Percentiles rank a stretch among this genome's conserved stretches.
These are phyloP conservation scores for Sporodiniella umbellata DNA, from an alignment of 371 early-diverging fungal species.

Conservation along the genomic window DNA sequence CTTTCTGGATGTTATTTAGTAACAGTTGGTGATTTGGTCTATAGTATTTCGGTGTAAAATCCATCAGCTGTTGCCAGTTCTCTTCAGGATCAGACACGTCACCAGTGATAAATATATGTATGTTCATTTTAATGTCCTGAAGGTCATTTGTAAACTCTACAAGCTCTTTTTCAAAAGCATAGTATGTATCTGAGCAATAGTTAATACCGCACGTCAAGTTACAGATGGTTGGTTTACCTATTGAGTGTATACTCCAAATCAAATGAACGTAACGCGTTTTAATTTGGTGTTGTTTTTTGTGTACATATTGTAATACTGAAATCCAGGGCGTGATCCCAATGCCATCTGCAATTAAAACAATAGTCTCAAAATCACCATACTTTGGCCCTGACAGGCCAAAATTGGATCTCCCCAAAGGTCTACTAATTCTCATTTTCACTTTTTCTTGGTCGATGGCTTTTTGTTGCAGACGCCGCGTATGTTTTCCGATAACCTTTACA, in stretches of 20 bases:
- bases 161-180: constrained; percentile 22
- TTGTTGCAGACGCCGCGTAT: constrained; percentile 4
- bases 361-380: constrained; percentile 26
- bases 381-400: constrained; percentile 8
- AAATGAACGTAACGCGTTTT: constrained; percentile 14
- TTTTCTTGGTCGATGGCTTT: constrained; percentile 3
- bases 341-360: constrained; percentile 38
- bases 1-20: neutral
- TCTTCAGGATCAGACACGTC: constrained; percentile 8
- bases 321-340: constrained; percentile 47
- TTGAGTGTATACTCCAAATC: constrained; percentile 25
- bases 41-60: neutral
- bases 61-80: neutral
- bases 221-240: constrained; percentile 12
- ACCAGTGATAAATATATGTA: constrained; percentile 16
- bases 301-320: constrained; percentile 25
- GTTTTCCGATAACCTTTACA: constrained; percentile 24
- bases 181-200: constrained; percentile 7
- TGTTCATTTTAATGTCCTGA: neutral
- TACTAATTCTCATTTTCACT: constrained; percentile 18
- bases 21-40: constrained; percentile 12
- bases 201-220: neutral
- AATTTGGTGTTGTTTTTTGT: constrained; percentile 10
- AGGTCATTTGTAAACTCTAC: neutral
- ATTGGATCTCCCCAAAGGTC: constrained; percentile 23